Percentiles rank a stretch among this genome's conserved stretches.
Conservation (phyloP, 2,329 filamentous ascomycete genomes). For the Stylonectria norvegica region DNA sequence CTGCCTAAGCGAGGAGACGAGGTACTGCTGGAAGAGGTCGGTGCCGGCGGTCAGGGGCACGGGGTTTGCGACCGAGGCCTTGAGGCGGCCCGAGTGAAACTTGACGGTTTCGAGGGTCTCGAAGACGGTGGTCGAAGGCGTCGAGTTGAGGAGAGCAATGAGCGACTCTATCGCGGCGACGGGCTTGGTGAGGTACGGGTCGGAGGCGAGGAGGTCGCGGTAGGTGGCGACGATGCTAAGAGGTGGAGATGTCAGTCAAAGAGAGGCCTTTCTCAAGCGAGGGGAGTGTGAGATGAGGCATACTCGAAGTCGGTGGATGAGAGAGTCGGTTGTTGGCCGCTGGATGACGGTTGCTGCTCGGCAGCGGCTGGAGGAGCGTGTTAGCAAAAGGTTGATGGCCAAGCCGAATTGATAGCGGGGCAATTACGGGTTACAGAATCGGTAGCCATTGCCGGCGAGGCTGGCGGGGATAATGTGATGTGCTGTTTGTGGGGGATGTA, state of each 20-base stretch:
- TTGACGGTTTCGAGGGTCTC: constrained; percentile 88
- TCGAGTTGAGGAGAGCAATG: constrained; percentile 78
- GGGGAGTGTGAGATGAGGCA: constrained; percentile 4
- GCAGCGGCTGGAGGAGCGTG: constrained; percentile 12
- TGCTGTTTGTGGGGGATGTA: background rate
- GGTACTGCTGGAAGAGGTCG: constrained; percentile 91
- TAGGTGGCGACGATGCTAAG: constrained; percentile 55
- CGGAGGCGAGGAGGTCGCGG: constrained; percentile 53
- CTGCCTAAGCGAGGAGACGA: constrained; percentile 70
- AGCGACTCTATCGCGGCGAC: constrained; percentile 91
- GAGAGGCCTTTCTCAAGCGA: background rate
- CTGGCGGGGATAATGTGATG: background rate
- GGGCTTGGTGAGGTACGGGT: constrained; percentile 89
- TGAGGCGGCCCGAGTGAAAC: constrained; percentile 72
- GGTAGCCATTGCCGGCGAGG: constrained; percentile 15
- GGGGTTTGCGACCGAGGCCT: constrained; percentile 76
- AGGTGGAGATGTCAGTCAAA: background rate
- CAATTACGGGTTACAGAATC: constrained; percentile 16
- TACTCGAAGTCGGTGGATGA: constrained; percentile 27
- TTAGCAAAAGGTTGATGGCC: background rate
- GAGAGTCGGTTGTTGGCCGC: constrained; percentile 2
- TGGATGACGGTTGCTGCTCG: constrained; percentile 16
- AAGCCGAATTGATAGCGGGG: background rate
- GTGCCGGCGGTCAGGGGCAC: constrained; percentile 91
- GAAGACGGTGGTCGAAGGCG: constrained; percentile 79